A percentile compares a stretch with the other conserved stretches of the same genome.
These are phyloP conservation scores for Arbutus unedo DNA, from an alignment of 148 eudicot species.

Conservation along the genomic window DNA sequence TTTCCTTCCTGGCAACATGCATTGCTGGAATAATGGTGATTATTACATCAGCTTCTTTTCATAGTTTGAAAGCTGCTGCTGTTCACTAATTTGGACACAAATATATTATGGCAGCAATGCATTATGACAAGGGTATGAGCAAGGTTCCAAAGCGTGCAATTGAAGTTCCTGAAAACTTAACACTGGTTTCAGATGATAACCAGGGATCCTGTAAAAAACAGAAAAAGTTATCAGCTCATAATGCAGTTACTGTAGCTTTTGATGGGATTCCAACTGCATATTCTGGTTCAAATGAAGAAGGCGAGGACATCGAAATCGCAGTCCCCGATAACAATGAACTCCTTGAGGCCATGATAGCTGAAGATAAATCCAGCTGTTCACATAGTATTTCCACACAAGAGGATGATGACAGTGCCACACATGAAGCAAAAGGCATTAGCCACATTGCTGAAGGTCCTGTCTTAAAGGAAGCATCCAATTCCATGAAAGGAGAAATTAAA, in stretches of 20 bases:
- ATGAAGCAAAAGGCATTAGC: slow-evolving; percentile 26
- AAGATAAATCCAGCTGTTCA: slow-evolving; percentile 10
- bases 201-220: slow-evolving; percentile 39
- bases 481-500: slow-evolving; percentile 22
- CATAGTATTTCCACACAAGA: background rate
- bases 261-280: slow-evolving; percentile 20
- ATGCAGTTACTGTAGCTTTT: slow-evolving; percentile 6
- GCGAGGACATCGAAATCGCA: slow-evolving; percentile 8
- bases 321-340: slow-evolving; percentile 14
- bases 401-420: slow-evolving; percentile 19
- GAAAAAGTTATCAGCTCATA: slow-evolving; percentile 25
- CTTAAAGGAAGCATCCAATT: slow-evolving; percentile 28
- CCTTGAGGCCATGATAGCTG: slow-evolving; percentile 13
- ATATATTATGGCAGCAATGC: slow-evolving; percentile 17
- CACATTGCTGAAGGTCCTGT: slow-evolving; percentile 18
- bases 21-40: background rate
- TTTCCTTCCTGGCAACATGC: background rate
- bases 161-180: slow-evolving; percentile 18
- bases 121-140: slow-evolving; percentile 33
- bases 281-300: slow-evolving; percentile 21
- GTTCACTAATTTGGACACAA: background rate
- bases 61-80: slow-evolving; percentile 11
- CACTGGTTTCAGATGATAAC: slow-evolving; percentile 20
- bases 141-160: slow-evolving; percentile 25
- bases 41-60: background rate